phyloP scores from a whole-genome alignment of 208 protist genomes.

The Angomonas deanei region DNA sequence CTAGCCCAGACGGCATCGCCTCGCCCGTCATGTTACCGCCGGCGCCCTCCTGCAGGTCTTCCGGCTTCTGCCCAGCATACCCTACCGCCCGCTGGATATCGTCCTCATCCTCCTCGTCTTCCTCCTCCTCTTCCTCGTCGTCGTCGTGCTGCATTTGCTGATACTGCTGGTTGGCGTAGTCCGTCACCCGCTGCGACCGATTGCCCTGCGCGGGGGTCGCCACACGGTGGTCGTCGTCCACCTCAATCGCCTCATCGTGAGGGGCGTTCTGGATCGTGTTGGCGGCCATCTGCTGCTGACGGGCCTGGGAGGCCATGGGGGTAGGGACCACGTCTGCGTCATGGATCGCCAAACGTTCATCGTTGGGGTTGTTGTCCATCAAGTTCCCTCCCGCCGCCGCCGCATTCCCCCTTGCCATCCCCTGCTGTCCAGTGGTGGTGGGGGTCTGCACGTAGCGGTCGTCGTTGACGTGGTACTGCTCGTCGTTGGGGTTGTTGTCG shows the following conservation, averaged over 20 bases:
- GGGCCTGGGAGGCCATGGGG: conserved; percentile 19
- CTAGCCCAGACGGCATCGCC: conserved; percentile 1
- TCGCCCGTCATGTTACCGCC: conserved; percentile 11
- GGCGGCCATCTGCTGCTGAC: conserved; percentile 8
- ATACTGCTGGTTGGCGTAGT: conserved; percentile 21
- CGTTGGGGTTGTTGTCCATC: conserved; percentile 83
- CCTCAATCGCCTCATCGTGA: conserved; percentile 60
- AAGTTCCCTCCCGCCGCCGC: conserved; percentile 25
- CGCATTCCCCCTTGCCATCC: neutral
- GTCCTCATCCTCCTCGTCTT: conserved; percentile 17
- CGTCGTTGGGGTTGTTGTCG: conserved; percentile 51
- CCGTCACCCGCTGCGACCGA: conserved; percentile 4
- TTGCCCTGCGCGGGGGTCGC: conserved; percentile 3
- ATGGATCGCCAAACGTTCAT: conserved; percentile 74
- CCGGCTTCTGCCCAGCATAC: conserved; percentile 56
- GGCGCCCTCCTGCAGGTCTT: conserved; percentile 42
- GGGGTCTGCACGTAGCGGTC: conserved; percentile 29
- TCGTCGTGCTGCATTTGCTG: conserved; percentile 13
- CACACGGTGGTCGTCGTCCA: conserved; percentile 23
- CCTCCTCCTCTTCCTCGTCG: conserved; percentile 34
- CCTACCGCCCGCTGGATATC: conserved; percentile 24
- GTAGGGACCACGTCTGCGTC: conserved; percentile 51
- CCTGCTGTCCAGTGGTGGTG: neutral
- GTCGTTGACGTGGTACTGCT: conserved; percentile 34
- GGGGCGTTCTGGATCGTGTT: conserved; percentile 44